Conservation (phyloP, 495 filamentous ascomycete genomes). For the Chaetomium tenue region DNA sequence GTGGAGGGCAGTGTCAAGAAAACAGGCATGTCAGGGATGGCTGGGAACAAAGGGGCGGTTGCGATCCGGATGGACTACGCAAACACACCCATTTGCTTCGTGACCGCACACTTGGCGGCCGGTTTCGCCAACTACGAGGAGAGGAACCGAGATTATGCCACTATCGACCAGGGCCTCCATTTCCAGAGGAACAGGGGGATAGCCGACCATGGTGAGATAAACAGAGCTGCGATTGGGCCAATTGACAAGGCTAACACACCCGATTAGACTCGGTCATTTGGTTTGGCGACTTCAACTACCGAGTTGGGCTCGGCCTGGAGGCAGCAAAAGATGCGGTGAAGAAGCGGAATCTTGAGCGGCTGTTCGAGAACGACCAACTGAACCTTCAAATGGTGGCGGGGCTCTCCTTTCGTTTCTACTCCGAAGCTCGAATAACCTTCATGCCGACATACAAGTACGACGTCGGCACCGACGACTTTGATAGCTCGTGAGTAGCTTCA, state of each 20-base stretch:
- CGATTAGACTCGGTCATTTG: constrained; percentile 79
- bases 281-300: constrained; percentile 98
- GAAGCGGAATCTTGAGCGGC: constrained; percentile 65
- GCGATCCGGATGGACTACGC: constrained; percentile 94
- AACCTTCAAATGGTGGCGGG: constrained; percentile 96
- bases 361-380: constrained; percentile 95
- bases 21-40: constrained; percentile 95
- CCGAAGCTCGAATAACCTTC: constrained; percentile 80
- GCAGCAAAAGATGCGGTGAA: constrained; percentile 71
- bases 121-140: constrained; percentile 98
- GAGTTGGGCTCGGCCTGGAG: constrained; percentile 82
- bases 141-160: constrained; percentile 86
- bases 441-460: constrained; percentile 96
- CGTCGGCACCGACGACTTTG: constrained; percentile 79
- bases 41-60: constrained; percentile 96
- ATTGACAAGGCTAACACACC: not conserved
- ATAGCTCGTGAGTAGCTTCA: constrained; percentile 71
- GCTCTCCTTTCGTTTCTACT: constrained; percentile 83
- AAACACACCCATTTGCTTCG: constrained; percentile 90
- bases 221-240: not conserved
- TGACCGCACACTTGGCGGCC: constrained; percentile 94
- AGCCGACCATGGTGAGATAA: constrained; percentile 68
- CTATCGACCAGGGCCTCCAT: constrained; percentile 79
- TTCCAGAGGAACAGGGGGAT: constrained; percentile 90
- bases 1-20: constrained; percentile 96